Percentiles rank a stretch among this genome's conserved stretches.
Evolutionary conservation across 2,329 filamentous ascomycete genomes (phyloP).

Genomic region (Moelleriella libera): DNA sequence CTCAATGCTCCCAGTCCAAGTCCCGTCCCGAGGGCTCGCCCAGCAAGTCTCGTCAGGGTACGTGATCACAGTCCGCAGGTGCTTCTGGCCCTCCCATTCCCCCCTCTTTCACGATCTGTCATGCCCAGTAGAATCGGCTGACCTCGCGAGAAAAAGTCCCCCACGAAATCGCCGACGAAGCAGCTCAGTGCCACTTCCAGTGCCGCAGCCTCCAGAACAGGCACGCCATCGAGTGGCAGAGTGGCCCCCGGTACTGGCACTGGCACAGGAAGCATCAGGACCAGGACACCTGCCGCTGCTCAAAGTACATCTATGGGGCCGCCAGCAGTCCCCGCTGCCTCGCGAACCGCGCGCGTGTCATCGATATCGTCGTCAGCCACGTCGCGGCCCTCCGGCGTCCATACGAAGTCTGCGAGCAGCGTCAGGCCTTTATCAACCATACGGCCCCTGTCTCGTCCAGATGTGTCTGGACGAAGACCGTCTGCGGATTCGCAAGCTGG

Average conservation of each 20-base stretch:
- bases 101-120: no score
- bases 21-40: conserved; percentile 45
- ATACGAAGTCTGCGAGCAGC: conserved; percentile 23
- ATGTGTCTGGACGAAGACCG: conserved; percentile 21
- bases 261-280: conserved; percentile 22
- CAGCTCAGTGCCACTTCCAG: conserved; percentile 46
- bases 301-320: conserved; percentile 55
- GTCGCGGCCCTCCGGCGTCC: conserved; percentile 16
- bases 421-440: conserved; percentile 24
- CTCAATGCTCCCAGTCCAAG: conserved; percentile 61
- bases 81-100: background rate
- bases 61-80: background rate
- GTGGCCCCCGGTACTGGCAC: conserved; percentile 12
- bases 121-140: background rate
- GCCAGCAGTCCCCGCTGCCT: conserved; percentile 31
- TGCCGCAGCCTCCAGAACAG: conserved; percentile 45
- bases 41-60: conserved; percentile 43
- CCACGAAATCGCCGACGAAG: conserved; percentile 69
- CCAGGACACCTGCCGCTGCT: conserved; percentile 40
- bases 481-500: conserved; percentile 33
- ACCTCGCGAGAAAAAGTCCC: conserved; percentile 36
- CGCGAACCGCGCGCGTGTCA: conserved; percentile 27
- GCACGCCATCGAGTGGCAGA: conserved; percentile 45
- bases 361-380: conserved; percentile 25
- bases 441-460: conserved; percentile 20